Conservation (phyloP, 2,329 filamentous ascomycete genomes). For the Metarhizium robertsii region DNA sequence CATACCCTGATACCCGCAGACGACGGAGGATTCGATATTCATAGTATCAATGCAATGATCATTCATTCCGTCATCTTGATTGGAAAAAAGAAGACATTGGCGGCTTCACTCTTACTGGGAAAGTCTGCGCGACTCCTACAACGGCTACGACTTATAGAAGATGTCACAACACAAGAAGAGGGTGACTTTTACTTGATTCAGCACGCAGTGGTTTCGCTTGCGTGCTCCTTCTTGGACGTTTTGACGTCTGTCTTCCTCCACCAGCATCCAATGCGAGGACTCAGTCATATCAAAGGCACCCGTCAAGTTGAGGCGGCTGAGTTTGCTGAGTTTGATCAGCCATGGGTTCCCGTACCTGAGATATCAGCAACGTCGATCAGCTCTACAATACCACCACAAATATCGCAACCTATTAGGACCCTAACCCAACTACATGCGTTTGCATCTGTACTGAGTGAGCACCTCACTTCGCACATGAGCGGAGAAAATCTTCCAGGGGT, state of each 20-base stretch:
- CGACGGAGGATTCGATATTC: constrained; percentile 36
- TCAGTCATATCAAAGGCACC: neutral
- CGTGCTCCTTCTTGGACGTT: constrained; percentile 51
- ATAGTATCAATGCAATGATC: constrained; percentile 29
- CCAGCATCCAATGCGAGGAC: neutral
- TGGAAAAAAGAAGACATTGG: constrained; percentile 42
- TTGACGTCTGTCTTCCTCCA: constrained; percentile 2
- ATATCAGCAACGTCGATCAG: neutral
- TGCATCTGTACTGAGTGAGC: neutral
- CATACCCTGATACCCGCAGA: constrained; percentile 38
- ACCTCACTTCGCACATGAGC: neutral
- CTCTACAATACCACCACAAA: neutral
- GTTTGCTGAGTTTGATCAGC: constrained; percentile 2
- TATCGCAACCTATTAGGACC: constrained; percentile 3
- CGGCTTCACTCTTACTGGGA: constrained; percentile 57
- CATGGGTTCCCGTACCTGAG: neutral
- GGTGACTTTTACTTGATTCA: constrained; percentile 6
- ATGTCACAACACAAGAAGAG: neutral
- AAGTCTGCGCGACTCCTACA: constrained; percentile 43
- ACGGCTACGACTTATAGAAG: constrained; percentile 13
- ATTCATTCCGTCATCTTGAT: constrained; percentile 55
- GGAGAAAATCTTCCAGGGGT: neutral
- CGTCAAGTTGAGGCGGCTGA: neutral
- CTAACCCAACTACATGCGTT: constrained; percentile 5
- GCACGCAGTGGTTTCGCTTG: constrained; percentile 27